Evolutionary conservation across 495 filamentous ascomycete genomes (phyloP).

Genomic region (Staphylotrichum longicolle): DNA sequence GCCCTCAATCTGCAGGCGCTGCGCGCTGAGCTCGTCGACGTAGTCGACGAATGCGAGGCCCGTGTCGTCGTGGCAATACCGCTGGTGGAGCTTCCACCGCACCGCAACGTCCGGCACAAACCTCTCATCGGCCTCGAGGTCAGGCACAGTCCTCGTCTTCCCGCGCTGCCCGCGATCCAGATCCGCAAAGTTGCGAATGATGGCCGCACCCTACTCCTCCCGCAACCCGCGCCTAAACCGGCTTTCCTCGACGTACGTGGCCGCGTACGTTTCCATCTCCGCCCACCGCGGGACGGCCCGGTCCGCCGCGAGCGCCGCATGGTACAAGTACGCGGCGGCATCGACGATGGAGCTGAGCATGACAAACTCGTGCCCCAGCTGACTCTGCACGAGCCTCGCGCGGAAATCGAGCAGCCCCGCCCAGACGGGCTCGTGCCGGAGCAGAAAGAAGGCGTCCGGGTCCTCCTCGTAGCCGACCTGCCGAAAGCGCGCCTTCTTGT

Average conservation of each 20-base stretch:
- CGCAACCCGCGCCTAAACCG: constrained; percentile 10
- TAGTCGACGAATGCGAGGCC: constrained; percentile 4
- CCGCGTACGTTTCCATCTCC: constrained; percentile 9
- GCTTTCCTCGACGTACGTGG: constrained; percentile 14
- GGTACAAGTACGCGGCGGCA: constrained; percentile 25
- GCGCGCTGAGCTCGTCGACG: constrained; percentile 13
- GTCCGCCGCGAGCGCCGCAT: constrained; percentile 14
- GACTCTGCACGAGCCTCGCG: constrained; percentile 27
- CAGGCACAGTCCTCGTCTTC: not conserved
- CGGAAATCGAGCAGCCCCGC: constrained; percentile 32
- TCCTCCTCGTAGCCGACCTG: constrained; percentile 10
- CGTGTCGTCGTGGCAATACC: constrained; percentile 15
- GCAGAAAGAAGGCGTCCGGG: constrained; percentile 22
- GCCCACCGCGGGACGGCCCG: constrained; percentile 15
- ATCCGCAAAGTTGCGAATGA: constrained; percentile 17
- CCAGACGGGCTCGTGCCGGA: constrained; percentile 30
- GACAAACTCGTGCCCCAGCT: constrained; percentile 27
- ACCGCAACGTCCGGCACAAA: constrained; percentile 8
- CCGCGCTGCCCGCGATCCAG: not conserved
- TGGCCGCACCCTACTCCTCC: constrained; percentile 3
- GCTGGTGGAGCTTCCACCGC: constrained; percentile 12
- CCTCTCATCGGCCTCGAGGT: too few species aligned
- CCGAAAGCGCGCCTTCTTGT: constrained; percentile 19
- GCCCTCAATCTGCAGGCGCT: constrained; percentile 7
- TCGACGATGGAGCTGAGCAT: constrained; percentile 20